Conservation (phyloP, 768 basidiomycete species). For the Hemileccinum rubropunctum region DNA sequence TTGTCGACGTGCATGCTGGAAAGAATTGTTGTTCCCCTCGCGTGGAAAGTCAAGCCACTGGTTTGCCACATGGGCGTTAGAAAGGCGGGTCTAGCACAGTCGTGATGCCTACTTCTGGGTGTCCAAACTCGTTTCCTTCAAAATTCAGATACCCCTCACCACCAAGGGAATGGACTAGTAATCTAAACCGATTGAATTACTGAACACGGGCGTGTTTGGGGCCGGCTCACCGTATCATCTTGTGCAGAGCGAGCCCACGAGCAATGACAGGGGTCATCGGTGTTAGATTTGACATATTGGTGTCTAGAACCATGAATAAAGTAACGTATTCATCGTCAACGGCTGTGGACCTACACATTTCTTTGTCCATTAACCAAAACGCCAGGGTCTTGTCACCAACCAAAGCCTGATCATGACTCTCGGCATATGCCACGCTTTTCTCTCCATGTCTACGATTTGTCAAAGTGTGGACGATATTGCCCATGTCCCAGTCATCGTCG, state of each 20-base stretch:
- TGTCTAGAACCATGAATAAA: constrained; percentile 49
- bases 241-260: constrained; percentile 90
- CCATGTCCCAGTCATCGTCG: constrained; percentile 88
- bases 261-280: constrained; percentile 82
- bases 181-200: constrained; percentile 39
- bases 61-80: not conserved
- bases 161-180: constrained; percentile 88
- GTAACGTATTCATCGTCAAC: not conserved
- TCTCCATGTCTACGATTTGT: constrained; percentile 88
- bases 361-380: constrained; percentile 99
- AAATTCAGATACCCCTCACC: constrained; percentile 99
- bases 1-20: constrained; percentile 95
- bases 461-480: constrained; percentile 82
- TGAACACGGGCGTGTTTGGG: not conserved
- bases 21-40: constrained; percentile 92
- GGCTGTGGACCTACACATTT: constrained; percentile 78
- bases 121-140: constrained; percentile 97
- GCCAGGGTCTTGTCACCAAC: constrained; percentile 99
- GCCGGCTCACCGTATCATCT: constrained; percentile 83
- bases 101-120: constrained; percentile 71
- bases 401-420: constrained; percentile 97
- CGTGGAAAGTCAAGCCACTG: constrained; percentile 99
- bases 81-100: not conserved
- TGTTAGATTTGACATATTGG: constrained; percentile 88
- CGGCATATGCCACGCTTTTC: constrained; percentile 89